Conservation (phyloP, 2,329 filamentous ascomycete species). For the Didymella pomorum region DNA sequence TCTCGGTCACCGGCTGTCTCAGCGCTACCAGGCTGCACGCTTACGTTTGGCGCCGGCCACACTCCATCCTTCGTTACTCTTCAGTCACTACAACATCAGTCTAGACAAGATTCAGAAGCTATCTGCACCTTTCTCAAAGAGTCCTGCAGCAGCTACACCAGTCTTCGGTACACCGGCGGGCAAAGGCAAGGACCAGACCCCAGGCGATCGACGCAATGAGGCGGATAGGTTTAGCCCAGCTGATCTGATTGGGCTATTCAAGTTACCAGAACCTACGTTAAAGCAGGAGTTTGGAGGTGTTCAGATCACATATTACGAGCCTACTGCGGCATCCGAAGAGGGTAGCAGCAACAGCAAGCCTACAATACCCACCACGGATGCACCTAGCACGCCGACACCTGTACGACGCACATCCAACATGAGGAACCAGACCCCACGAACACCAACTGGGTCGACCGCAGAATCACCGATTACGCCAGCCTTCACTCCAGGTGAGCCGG, state of each 20-base stretch:
- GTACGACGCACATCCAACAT: constrained; percentile 69
- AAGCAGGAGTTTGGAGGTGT: constrained; percentile 86
- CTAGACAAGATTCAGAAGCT: constrained; percentile 84
- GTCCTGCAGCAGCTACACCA: constrained; percentile 57
- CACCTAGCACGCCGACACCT: constrained; percentile 77
- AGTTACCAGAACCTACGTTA: constrained; percentile 49
- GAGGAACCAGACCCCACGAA: constrained; percentile 61
- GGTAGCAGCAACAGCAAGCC: constrained; percentile 23
- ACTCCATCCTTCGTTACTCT: constrained; percentile 75
- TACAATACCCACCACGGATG: constrained; percentile 38
- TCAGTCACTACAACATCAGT: constrained; percentile 80
- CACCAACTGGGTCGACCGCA: constrained; percentile 47
- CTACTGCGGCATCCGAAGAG: constrained; percentile 45
- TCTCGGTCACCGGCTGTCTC: constrained; percentile 84
- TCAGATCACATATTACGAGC: constrained; percentile 78
- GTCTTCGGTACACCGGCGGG: constrained; percentile 63
- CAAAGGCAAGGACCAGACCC: constrained; percentile 79
- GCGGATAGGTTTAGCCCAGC: constrained; percentile 54
- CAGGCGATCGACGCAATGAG: constrained; percentile 49
- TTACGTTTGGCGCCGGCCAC: constrained; percentile 73
- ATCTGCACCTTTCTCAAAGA: constrained; percentile 81
- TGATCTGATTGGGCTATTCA: constrained; percentile 78
- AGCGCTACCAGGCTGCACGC: constrained; percentile 89
- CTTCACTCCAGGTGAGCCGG: constrained; percentile 48
- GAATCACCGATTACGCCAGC: constrained; percentile 61